phyloP scores from a whole-genome alignment of 257 asterid genomes.

The Phtheirospermum japonicum region DNA sequence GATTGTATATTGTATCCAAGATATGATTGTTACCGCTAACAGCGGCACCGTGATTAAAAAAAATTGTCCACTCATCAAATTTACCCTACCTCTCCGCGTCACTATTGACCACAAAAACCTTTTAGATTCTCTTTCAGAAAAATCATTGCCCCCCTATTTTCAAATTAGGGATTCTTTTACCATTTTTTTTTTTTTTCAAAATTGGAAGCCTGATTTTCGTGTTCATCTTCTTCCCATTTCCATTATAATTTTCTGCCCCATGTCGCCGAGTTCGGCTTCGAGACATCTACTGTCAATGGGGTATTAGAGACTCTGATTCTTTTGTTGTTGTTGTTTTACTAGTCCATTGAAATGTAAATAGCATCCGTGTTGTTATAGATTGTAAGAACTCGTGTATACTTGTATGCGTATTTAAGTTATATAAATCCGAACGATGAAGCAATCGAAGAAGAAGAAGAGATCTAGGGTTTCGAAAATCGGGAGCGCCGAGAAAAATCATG shows the following conservation, averaged over 20 bases:
- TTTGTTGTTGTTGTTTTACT: not conserved
- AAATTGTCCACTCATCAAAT: not conserved
- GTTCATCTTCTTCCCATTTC: too few relatives aligned
- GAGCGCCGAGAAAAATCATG: slow-evolving; percentile 23
- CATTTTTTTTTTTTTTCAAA: not conserved
- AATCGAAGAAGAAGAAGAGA: slow-evolving; percentile 64
- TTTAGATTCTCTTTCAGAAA: too few relatives aligned
- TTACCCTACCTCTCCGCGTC: not conserved
- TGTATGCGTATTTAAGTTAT: slow-evolving; percentile 26
- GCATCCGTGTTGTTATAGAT: not conserved
- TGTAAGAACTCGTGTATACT: not conserved
- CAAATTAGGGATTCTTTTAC: too few relatives aligned
- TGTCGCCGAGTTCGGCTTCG: not conserved
- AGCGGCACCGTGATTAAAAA: too few relatives aligned
- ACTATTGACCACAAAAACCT: too few relatives aligned
- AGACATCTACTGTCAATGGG: not conserved
- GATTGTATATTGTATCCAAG: too few relatives aligned
- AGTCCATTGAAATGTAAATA: not conserved
- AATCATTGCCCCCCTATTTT: too few relatives aligned
- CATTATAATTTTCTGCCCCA: too few relatives aligned
- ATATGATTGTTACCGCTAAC: too few relatives aligned
- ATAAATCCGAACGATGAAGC: slow-evolving; percentile 38
- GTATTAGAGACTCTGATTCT: too few relatives aligned
- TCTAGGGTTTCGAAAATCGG: slow-evolving; percentile 38
- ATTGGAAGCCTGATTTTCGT: too few relatives aligned